Percentiles rank a stretch among this genome's conserved stretches.
These are phyloP conservation scores for Aspergillus quadricinctus DNA, from an alignment of 2,329 filamentous ascomycete genomes.

Conservation along the genomic window DNA sequence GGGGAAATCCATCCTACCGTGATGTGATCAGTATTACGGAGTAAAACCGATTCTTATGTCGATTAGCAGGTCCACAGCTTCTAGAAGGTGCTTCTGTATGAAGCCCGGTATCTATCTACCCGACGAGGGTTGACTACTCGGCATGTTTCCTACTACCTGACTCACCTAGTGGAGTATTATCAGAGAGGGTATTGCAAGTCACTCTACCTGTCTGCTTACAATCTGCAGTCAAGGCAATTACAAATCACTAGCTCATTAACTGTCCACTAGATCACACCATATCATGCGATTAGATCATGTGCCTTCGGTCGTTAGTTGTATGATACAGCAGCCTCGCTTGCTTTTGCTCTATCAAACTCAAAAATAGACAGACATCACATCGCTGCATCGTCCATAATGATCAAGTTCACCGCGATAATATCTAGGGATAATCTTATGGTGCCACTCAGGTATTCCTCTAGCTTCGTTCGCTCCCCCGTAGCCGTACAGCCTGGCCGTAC, in stretches of 20 bases:
- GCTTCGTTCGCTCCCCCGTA: conserved; percentile 90
- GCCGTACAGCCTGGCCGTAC: conserved; percentile 91
- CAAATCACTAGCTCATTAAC: not conserved
- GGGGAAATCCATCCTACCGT: no score
- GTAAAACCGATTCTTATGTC: no score
- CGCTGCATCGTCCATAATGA: not conserved
- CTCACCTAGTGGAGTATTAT: not conserved
- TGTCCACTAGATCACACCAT: not conserved
- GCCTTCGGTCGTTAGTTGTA: conserved; percentile 16
- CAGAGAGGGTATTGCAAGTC: not conserved
- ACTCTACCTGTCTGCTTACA: not conserved
- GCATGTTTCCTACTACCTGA: no score
- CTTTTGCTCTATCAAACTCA: conserved; percentile 14
- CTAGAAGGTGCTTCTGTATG: no score
- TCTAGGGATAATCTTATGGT: not conserved
- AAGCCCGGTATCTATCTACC: no score
- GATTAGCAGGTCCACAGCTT: no score
- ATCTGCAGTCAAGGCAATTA: not conserved
- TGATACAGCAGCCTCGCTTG: conserved; percentile 22
- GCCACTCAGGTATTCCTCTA: conserved; percentile 34
- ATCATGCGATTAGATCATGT: conserved; percentile 5
- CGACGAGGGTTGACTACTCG: no score
- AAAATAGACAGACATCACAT: conserved; percentile 5
- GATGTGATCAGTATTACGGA: no score
- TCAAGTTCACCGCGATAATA: not conserved